Conservation (phyloP, 2,329 filamentous ascomycete species). For the Neopestalotiopsis sp. region DNA sequence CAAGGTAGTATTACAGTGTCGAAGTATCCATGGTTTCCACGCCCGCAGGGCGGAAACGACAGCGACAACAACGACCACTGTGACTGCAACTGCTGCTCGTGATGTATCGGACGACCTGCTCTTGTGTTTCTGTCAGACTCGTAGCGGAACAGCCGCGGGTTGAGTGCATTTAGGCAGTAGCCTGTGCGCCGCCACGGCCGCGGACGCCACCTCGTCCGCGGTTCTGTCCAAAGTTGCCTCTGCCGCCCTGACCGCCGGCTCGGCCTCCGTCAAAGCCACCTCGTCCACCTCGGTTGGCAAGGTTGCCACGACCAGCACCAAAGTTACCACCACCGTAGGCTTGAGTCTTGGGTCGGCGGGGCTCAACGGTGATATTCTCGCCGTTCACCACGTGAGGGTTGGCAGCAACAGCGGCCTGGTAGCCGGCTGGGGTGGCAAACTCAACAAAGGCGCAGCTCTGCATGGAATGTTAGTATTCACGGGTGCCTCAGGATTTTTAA, state of each 20-base stretch:
- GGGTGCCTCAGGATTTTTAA: not conserved
- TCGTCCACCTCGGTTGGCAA: conserved; percentile 65
- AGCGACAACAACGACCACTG: no score
- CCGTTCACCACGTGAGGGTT: conserved; percentile 87
- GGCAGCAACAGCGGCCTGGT: conserved; percentile 79
- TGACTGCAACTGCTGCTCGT: not conserved
- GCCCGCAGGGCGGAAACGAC: no score
- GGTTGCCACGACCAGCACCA: conserved; percentile 64
- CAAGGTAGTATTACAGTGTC: not conserved
- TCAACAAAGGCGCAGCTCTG: conserved; percentile 98
- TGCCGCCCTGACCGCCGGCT: conserved; percentile 64
- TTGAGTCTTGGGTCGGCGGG: conserved; percentile 78
- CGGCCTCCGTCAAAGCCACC: conserved; percentile 67
- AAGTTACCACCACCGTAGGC: conserved; percentile 74
- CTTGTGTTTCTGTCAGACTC: not conserved
- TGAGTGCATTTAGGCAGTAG: conserved; percentile 46
- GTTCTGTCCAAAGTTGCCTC: conserved; percentile 72
- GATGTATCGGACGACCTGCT: not conserved
- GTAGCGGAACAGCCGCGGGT: not conserved
- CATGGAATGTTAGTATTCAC: conserved; percentile 27
- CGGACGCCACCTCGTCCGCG: conserved; percentile 71
- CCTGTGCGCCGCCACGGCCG: conserved; percentile 65
- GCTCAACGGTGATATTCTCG: conserved; percentile 85
- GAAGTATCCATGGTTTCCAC: not conserved
- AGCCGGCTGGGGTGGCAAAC: conserved; percentile 80